Conservation (phyloP, 1,284 basidiomycete genomes). For the Ceratobasidium sp. region DNA sequence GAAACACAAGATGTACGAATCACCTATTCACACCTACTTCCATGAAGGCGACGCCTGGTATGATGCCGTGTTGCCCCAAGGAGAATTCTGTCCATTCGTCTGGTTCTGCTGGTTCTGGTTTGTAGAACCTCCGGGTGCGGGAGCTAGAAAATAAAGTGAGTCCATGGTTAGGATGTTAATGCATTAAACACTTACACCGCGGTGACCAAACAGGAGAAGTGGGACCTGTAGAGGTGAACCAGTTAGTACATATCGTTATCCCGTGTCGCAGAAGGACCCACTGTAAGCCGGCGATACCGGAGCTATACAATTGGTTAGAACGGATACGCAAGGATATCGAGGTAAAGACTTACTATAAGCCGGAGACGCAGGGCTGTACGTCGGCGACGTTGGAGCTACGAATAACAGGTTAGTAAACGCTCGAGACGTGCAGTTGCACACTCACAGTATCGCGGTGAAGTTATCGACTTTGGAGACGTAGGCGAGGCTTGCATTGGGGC, state of each 20-base stretch:
- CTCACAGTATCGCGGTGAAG: slow-evolving; percentile 87
- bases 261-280: slow-evolving; percentile 3
- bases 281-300: slow-evolving; percentile 84
- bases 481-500: slow-evolving; percentile 80
- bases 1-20: slow-evolving; percentile 14
- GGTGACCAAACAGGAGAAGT: slow-evolving; percentile 82
- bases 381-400: slow-evolving; percentile 80
- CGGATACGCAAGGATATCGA: neutral
- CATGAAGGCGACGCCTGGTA: slow-evolving; percentile 42
- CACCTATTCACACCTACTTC: slow-evolving; percentile 36
- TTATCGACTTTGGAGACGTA: slow-evolving; percentile 81
- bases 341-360: slow-evolving; percentile 67
- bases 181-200: slow-evolving; percentile 12
- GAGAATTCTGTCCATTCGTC: slow-evolving; percentile 39
- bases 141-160: slow-evolving; percentile 10
- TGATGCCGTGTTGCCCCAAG: slow-evolving; percentile 32
- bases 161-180: neutral
- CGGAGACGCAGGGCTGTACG: slow-evolving; percentile 67
- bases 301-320: slow-evolving; percentile 53
- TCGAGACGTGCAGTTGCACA: slow-evolving; percentile 46
- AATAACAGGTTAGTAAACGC: slow-evolving; percentile 61
- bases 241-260: slow-evolving; percentile 9
- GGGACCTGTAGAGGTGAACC: slow-evolving; percentile 51
- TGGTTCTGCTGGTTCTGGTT: slow-evolving; percentile 32
- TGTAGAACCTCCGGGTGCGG: slow-evolving; percentile 12